A percentile compares a stretch with the other conserved stretches of the same genome.
phyloP scores from a whole-genome alignment of 345 rosid species.

The Syzygium aromaticum region DNA sequence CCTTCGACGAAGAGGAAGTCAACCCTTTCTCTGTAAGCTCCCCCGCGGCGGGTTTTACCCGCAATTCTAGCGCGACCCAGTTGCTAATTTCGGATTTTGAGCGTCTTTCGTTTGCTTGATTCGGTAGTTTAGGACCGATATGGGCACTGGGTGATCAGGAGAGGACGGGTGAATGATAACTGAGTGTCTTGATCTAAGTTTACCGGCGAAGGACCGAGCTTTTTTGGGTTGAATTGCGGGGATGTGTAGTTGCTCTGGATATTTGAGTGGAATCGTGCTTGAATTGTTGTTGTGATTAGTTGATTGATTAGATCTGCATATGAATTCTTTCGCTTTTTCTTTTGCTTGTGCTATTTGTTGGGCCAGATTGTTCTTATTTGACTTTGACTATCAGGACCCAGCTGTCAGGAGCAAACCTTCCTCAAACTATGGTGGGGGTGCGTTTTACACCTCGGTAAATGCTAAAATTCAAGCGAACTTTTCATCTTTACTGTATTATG shows the following conservation, averaged over 20 bases:
- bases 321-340: not conserved
- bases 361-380: not conserved
- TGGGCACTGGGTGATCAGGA: not conserved
- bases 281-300: not conserved
- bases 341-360: not conserved
- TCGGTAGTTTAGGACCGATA: not conserved
- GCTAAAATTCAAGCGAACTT: not conserved
- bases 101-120: not conserved
- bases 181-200: not conserved
- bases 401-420: constrained; percentile 36
- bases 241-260: not conserved
- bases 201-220: not conserved
- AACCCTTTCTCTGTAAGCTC: constrained; percentile 86
- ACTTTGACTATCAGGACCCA: constrained; percentile 30
- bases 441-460: constrained; percentile 43
- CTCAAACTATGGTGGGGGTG: constrained; percentile 35
- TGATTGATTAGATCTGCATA: not conserved
- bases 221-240: not conserved
- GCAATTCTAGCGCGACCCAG: not conserved
- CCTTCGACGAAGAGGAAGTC: constrained; percentile 89
- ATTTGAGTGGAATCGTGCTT: not conserved
- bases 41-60: not conserved
- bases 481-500: not conserved
- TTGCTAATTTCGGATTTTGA: not conserved
- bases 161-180: not conserved